Conservation (phyloP, 78 protist species). For the Andalucia godoyi region DNA sequence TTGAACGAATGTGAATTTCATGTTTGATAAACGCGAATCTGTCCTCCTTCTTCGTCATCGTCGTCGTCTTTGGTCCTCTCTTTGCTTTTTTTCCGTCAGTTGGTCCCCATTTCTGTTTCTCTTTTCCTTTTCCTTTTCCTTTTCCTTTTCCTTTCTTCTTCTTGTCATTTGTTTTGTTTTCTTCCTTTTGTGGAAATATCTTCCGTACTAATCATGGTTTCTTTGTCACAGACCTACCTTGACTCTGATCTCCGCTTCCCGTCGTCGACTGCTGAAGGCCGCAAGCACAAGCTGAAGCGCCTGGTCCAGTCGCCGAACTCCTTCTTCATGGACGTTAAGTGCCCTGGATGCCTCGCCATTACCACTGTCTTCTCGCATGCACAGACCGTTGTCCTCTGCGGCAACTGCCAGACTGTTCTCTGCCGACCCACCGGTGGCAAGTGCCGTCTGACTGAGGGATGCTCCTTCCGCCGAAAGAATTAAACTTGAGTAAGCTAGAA, state of each 20-base stretch:
- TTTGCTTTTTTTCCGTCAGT: no score
- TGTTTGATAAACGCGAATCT: no score
- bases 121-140: no score
- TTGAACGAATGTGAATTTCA: no score
- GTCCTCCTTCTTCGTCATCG: no score
- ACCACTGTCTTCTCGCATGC: slow-evolving; percentile 76
- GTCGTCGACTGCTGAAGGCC: slow-evolving; percentile 54
- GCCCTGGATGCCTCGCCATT: slow-evolving; percentile 75
- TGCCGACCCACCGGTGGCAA: slow-evolving; percentile 98
- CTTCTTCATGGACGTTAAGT: slow-evolving; percentile 96
- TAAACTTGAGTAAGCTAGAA: no score
- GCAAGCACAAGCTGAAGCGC: slow-evolving; percentile 93
- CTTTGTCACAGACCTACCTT: slow-evolving; percentile 7
- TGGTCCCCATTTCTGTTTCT: no score
- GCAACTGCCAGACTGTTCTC: slow-evolving; percentile 81
- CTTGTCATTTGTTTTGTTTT: no score
- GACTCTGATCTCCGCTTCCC: slow-evolving; percentile 87
- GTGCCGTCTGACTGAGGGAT: slow-evolving; percentile 91
- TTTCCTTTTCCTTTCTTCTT: no score
- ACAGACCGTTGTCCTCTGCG: slow-evolving; percentile 90
- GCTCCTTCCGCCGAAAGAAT: slow-evolving; percentile 83
- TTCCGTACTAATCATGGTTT: not conserved
- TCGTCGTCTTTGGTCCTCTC: no score
- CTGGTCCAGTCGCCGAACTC: slow-evolving; percentile 96
- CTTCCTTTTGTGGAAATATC: no score